Evolutionary conservation across 306 rosid genomes (phyloP).

Genomic region (Cucurbita pepo): DNA sequence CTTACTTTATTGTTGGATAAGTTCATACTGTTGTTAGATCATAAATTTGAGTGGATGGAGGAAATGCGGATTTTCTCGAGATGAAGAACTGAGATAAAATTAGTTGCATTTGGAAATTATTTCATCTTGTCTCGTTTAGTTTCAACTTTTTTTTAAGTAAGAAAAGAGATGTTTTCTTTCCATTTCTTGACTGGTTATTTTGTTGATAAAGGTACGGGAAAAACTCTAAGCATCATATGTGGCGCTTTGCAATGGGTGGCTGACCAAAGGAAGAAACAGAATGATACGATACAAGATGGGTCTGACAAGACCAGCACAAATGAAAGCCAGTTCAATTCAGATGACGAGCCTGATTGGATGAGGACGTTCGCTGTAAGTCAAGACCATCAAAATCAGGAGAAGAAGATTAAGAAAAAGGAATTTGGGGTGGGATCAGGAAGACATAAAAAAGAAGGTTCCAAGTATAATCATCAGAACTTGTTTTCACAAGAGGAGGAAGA

Average conservation of each 20-base stretch:
- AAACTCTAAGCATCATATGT: conserved; percentile 79
- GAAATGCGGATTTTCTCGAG: not conserved
- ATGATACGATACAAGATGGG: conserved; percentile 13
- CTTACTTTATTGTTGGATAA: not conserved
- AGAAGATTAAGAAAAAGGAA: conserved; percentile 20
- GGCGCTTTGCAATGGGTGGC: conserved; percentile 86
- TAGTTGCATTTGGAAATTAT: not conserved
- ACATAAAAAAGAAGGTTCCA: conserved; percentile 10
- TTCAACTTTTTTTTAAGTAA: not conserved
- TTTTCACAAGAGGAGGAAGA: conserved; percentile 12
- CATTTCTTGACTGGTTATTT: conserved; percentile 1
- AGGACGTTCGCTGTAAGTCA: conserved; percentile 36
- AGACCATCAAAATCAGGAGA: conserved; percentile 18
- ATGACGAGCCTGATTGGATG: conserved; percentile 94
- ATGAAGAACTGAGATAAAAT: not conserved
- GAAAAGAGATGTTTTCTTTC: not conserved
- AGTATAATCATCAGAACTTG: conserved; percentile 17
- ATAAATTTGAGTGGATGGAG: not conserved
- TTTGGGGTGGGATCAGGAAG: conserved; percentile 16
- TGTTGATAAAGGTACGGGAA: conserved; percentile 61
- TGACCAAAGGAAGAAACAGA: conserved; percentile 34
- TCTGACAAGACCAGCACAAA: conserved; percentile 11
- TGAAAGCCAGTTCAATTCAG: conserved; percentile 22
- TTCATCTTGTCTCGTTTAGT: not conserved
- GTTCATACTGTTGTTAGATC: not conserved